Evolutionary conservation across 2,329 filamentous ascomycete genomes (phyloP).

Genomic region (Neonectria coccinea): DNA sequence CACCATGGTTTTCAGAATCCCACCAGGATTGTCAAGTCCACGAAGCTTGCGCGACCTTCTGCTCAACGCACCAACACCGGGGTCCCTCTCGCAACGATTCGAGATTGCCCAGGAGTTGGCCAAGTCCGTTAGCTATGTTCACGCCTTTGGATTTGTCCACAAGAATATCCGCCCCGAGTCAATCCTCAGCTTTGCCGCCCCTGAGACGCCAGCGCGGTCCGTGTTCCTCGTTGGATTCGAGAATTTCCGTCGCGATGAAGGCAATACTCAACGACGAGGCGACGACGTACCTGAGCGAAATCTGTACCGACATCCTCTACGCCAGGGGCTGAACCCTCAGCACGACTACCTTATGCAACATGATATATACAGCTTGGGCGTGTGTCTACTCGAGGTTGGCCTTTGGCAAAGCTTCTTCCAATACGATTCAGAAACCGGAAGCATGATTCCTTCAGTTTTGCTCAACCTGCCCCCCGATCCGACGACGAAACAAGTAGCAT

Average conservation of each 20-base stretch:
- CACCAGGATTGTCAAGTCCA: neutral
- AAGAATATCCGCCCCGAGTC: slow-evolving; percentile 24
- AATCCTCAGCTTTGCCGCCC: slow-evolving; percentile 2
- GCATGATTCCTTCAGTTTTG: neutral
- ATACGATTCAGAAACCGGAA: slow-evolving; percentile 27
- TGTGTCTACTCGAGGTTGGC: slow-evolving; percentile 65
- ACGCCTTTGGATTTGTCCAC: slow-evolving; percentile 23
- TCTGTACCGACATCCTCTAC: slow-evolving; percentile 62
- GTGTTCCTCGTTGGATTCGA: slow-evolving; percentile 26
- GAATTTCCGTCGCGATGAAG: slow-evolving; percentile 33
- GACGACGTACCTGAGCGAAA: slow-evolving; percentile 54
- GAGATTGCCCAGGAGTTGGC: slow-evolving; percentile 7
- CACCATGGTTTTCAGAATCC: neutral
- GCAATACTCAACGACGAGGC: slow-evolving; percentile 38
- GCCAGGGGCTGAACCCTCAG: slow-evolving; percentile 56
- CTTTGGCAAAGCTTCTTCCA: slow-evolving; percentile 55
- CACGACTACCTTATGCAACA: slow-evolving; percentile 63
- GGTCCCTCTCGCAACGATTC: too few relatives aligned
- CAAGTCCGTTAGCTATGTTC: slow-evolving; percentile 22
- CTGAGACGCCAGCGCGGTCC: neutral
- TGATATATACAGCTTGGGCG: slow-evolving; percentile 67
- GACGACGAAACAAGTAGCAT: neutral
- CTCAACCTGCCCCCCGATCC: neutral
- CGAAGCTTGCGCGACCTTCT: neutral
- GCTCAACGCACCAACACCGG: neutral